Evolutionary conservation across 306 rosid species (phyloP).

Genomic region (Quercus dentata): DNA sequence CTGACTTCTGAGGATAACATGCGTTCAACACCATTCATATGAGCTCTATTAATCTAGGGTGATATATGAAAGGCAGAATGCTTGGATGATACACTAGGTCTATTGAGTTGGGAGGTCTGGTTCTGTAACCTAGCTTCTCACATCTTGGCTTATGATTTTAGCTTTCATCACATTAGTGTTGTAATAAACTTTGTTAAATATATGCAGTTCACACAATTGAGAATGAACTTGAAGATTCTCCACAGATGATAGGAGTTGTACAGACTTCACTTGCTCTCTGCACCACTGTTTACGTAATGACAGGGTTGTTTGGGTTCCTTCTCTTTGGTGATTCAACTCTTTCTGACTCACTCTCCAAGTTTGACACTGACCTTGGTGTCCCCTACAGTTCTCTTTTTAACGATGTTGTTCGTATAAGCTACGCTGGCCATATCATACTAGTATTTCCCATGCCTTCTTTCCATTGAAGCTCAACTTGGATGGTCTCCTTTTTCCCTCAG

Average conservation of each 20-base stretch:
- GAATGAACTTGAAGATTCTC: slow-evolving; percentile 34
- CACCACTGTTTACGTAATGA: slow-evolving; percentile 31
- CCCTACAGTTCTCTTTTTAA: slow-evolving; percentile 29
- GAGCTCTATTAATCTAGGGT: too few species aligned
- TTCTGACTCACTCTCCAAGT: slow-evolving; percentile 40
- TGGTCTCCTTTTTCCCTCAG: slow-evolving; percentile 36
- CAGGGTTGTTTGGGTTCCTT: slow-evolving; percentile 41
- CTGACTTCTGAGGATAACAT: too few species aligned
- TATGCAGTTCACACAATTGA: slow-evolving; percentile 42
- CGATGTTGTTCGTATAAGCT: slow-evolving; percentile 30
- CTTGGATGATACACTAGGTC: too few species aligned
- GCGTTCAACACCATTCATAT: too few species aligned
- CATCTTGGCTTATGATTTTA: background rate
- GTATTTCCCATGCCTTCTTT: slow-evolving; percentile 34
- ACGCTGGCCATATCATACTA: slow-evolving; percentile 31
- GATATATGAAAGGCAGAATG: too few species aligned
- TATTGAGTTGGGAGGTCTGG: too few species aligned
- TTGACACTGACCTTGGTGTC: slow-evolving; percentile 34
- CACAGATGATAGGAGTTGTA: slow-evolving; percentile 20
- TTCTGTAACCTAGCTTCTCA: background rate
- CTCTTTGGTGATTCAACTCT: slow-evolving; percentile 39
- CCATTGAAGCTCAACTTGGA: slow-evolving; percentile 44
- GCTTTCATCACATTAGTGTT: background rate
- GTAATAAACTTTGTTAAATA: background rate
- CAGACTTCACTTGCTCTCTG: slow-evolving; percentile 33